Evolutionary conservation across 2,329 filamentous ascomycete genomes (phyloP), one percentile per base, ranked within the genome.

Genomic region (Colletotrichum sp.): DNA sequence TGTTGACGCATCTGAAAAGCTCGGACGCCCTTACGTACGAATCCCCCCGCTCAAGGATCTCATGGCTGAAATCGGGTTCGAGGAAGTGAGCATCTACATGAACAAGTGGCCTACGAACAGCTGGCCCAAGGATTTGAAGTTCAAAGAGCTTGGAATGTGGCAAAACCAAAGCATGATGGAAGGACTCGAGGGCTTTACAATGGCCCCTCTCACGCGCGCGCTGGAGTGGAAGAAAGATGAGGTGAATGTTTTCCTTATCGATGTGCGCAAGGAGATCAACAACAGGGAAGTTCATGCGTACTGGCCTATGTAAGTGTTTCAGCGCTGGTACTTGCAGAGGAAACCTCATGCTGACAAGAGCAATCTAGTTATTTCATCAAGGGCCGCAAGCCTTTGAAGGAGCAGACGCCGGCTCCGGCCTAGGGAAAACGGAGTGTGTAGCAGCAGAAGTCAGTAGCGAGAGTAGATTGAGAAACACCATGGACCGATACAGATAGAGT

Each of bases 61-160:
- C 1, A 29, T 71, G 54, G 5, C 8, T 2, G 63, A 71, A 1
- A 29, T 29, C 0, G 83, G 83, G 3, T 85, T 82, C 70, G 78
- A 79, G 5, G 79, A 84, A 55, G 75, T 84, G 27, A 65, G 77
- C 5, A 77, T 79, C 31, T 72, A 76, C 6, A 76, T 76, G 16
- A 74, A 77, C 62, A 82, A 82, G 76, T 82, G 82, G 79, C 83
- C 83, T 6, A 78, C 80, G 13, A 82, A 83, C 18, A 71, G 76
- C 8, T 85, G 83, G 83, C 81, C 83, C 9, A 79, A 78, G 55
- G 80, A 83, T 55, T 29, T 51, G 2, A 77, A 78, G 64, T 77
- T 81, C 69, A 85, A 84, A 72, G 78, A 82, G 71, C 75, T 83
- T 5, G 83, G 83, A 5, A 71, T 71, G 8, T 83, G 79, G 79